Conservation (phyloP, 116 monocot genomes). For the Zostera marina region DNA sequence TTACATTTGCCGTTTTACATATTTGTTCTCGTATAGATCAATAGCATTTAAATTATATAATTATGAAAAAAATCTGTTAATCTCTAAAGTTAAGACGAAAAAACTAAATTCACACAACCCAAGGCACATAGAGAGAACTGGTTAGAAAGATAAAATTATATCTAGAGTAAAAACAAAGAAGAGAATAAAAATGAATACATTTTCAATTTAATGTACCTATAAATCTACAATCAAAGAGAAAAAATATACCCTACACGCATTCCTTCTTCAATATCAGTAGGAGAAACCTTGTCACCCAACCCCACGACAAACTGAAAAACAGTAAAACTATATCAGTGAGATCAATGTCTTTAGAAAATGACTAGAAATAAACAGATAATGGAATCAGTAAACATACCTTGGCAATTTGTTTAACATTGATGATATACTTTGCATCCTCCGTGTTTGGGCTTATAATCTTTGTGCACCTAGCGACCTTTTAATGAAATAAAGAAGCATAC, state of each 20-base stretch:
- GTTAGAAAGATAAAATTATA: background rate
- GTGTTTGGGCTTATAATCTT: constrained; percentile 90
- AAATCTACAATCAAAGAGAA: background rate
- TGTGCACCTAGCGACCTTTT: constrained; percentile 82
- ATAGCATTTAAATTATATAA: no score
- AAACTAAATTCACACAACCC: no score
- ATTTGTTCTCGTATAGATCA: no score
- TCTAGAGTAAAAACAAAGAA: background rate
- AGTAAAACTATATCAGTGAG: background rate
- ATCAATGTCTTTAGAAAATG: background rate
- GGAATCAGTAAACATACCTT: constrained; percentile 23
- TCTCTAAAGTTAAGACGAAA: no score
- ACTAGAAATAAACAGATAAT: background rate
- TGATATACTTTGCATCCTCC: constrained; percentile 86
- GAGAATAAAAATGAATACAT: background rate
- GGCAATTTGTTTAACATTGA: constrained; percentile 92
- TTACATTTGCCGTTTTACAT: no score
- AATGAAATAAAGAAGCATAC: constrained; percentile 2
- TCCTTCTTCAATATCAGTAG: constrained; percentile 97
- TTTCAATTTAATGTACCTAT: background rate
- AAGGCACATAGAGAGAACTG: background rate
- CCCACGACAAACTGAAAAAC: constrained; percentile 79
- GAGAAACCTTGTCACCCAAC: constrained; percentile 91
- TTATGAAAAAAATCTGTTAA: no score
- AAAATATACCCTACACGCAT: constrained; percentile 80